A percentile compares a stretch with the other conserved stretches of the same genome.
Evolutionary conservation across 2,329 filamentous ascomycete genomes (phyloP).

Genomic region (Ascosphaera apis): DNA sequence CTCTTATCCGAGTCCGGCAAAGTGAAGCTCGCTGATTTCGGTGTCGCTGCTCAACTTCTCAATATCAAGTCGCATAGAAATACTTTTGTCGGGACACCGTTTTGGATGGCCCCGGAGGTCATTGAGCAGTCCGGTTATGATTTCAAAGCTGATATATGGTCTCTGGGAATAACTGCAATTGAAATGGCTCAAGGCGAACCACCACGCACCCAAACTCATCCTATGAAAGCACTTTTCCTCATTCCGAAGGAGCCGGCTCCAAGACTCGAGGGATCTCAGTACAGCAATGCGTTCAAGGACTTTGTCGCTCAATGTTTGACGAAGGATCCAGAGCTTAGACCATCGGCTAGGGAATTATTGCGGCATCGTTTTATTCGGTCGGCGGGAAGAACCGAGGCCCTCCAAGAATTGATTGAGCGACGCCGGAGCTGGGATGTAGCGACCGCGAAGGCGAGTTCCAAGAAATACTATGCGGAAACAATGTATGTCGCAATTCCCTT

Average conservation of each 20-base stretch:
- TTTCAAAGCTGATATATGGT: conserved; percentile 89
- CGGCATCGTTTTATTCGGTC: conserved; percentile 71
- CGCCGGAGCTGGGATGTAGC: conserved; percentile 63
- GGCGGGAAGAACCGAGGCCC: conserved; percentile 66
- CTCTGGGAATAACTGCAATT: conserved; percentile 73
- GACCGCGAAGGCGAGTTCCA: conserved; percentile 42
- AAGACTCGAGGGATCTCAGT: conserved; percentile 53
- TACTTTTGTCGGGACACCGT: conserved; percentile 92
- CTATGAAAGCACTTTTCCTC: conserved; percentile 81
- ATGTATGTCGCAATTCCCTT: conserved; percentile 27
- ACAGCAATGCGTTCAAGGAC: conserved; percentile 80
- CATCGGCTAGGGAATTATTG: conserved; percentile 66
- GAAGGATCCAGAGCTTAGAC: conserved; percentile 70
- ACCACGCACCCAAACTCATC: conserved; percentile 64
- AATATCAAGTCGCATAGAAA: conserved; percentile 96
- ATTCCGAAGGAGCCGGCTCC: conserved; percentile 79
- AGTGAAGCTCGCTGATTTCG: conserved; percentile 93
- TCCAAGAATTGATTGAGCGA: conserved; percentile 66
- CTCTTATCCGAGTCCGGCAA: conserved; percentile 76
- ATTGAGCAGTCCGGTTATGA: conserved; percentile 70
- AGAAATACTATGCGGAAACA: conserved; percentile 85
- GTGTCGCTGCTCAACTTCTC: conserved; percentile 84
- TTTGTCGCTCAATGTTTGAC: conserved; percentile 78
- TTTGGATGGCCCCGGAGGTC: conserved; percentile 92
- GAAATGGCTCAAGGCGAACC: conserved; percentile 76